Evolutionary conservation across 257 asterid genomes (phyloP).

Genomic region (Nemophila menziesii): DNA sequence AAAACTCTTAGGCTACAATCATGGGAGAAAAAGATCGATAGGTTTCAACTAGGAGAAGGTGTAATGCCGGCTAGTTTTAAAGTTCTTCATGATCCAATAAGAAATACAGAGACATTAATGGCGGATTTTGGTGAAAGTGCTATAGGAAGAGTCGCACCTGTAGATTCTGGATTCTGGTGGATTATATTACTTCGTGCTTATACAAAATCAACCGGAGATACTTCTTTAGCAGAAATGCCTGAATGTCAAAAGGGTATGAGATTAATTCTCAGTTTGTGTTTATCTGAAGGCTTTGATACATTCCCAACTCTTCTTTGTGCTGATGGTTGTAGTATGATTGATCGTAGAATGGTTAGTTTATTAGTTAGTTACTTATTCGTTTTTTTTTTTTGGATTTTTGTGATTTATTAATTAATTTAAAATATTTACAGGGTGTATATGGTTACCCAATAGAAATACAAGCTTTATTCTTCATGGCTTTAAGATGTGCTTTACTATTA

Average conservation of each 20-base stretch:
- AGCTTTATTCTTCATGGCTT: constrained; percentile 62
- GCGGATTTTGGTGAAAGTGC: constrained; percentile 81
- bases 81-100: constrained; percentile 53
- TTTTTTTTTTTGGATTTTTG: not conserved
- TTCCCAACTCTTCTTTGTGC: constrained; percentile 81
- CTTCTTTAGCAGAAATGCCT: constrained; percentile 55
- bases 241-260: constrained; percentile 74
- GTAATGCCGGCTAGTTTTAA: constrained; percentile 77
- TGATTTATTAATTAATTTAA: constrained; percentile 3
- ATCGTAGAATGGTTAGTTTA: constrained; percentile 63
- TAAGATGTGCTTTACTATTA: constrained; percentile 49
- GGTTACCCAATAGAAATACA: constrained; percentile 69
- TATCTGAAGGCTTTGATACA: constrained; percentile 67
- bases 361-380: constrained; percentile 3
- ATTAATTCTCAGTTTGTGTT: constrained; percentile 56
- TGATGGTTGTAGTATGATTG: constrained; percentile 71
- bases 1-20: constrained; percentile 71
- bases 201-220: constrained; percentile 63
- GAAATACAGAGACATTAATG: constrained; percentile 47
- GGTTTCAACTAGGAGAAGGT: constrained; percentile 67
- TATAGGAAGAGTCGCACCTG: constrained; percentile 73
- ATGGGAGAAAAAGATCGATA: constrained; percentile 67
- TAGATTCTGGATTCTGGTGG: constrained; percentile 86
- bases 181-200: constrained; percentile 58
- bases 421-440: constrained; percentile 44